Percentiles rank a stretch among this genome's conserved stretches.
phyloP scores from a whole-genome alignment of 1,284 basidiomycete genomes.

The Cryptococcus sp. region DNA sequence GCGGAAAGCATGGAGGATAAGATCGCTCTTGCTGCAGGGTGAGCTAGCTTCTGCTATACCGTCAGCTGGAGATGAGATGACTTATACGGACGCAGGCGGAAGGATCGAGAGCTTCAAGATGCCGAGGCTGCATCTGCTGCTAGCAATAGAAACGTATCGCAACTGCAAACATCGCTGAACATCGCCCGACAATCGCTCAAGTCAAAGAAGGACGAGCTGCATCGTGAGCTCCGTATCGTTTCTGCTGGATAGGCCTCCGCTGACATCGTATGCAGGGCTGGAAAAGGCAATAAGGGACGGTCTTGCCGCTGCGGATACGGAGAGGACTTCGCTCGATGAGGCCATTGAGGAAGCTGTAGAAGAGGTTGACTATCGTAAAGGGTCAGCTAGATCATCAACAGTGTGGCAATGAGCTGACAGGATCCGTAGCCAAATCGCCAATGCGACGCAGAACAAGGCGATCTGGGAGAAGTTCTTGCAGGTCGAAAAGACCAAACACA shows the following conservation, averaged over 20 bases:
- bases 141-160: slow-evolving; percentile 63
- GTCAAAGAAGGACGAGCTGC: slow-evolving; percentile 65
- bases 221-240: slow-evolving; percentile 56
- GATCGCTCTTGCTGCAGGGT: slow-evolving; percentile 65
- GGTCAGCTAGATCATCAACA: slow-evolving; percentile 56
- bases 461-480: slow-evolving; percentile 69
- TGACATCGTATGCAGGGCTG: slow-evolving; percentile 55
- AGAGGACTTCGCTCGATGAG: slow-evolving; percentile 57
- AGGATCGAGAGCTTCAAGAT: slow-evolving; percentile 65
- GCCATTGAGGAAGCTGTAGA: slow-evolving; percentile 63
- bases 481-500: slow-evolving; percentile 65
- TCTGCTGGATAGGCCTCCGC: not conserved
- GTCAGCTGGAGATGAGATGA: slow-evolving; percentile 1
- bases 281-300: slow-evolving; percentile 61
- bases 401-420: slow-evolving; percentile 5
- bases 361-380: slow-evolving; percentile 61
- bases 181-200: slow-evolving; percentile 65
- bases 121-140: slow-evolving; percentile 60
- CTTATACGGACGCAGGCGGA: slow-evolving; percentile 58
- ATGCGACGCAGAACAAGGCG: slow-evolving; percentile 45
- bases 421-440: slow-evolving; percentile 38
- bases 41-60: slow-evolving; percentile 30
- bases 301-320: slow-evolving; percentile 49
- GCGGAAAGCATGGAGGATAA: slow-evolving; percentile 71
- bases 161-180: slow-evolving; percentile 64